phyloP scores from a whole-genome alignment of 768 basidiomycete genomes.

The Termitomyces bulborhizus region DNA sequence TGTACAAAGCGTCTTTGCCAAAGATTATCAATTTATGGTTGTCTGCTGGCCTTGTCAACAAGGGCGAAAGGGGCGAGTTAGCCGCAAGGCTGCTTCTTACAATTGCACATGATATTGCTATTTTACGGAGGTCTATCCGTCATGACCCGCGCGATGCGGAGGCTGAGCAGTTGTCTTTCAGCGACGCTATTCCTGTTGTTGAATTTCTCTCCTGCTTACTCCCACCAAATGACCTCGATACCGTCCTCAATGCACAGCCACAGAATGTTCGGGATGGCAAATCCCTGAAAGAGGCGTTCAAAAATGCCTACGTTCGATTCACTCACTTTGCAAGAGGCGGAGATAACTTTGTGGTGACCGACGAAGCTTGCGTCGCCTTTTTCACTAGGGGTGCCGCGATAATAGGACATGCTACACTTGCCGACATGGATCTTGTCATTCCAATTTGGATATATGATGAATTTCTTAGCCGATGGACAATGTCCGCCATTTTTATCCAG shows the following conservation, averaged over 20 bases:
- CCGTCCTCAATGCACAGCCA: neutral
- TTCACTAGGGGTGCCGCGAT: neutral
- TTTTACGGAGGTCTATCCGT: neutral
- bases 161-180: neutral
- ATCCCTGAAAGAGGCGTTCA: neutral
- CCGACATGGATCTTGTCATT: neutral
- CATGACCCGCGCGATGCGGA: too few relatives aligned
- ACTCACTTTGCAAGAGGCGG: slow-evolving; percentile 1
- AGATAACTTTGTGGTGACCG: neutral
- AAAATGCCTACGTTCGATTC: neutral
- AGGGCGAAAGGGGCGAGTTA: neutral
- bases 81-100: neutral
- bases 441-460: neutral
- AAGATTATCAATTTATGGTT: neutral
- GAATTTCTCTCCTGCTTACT: neutral
- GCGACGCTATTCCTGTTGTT: neutral
- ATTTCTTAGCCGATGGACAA: neutral
- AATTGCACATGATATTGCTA: neutral
- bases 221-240: neutral
- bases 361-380: neutral
- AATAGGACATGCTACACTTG: neutral
- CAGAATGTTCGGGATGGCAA: neutral
- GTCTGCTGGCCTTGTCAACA: neutral
- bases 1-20: neutral
- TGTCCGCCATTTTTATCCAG: neutral